Percentiles rank a stretch among this genome's conserved stretches.
phyloP scores from a whole-genome alignment of 2,329 filamentous ascomycete genomes.

The Chaetothyriales sp. region DNA sequence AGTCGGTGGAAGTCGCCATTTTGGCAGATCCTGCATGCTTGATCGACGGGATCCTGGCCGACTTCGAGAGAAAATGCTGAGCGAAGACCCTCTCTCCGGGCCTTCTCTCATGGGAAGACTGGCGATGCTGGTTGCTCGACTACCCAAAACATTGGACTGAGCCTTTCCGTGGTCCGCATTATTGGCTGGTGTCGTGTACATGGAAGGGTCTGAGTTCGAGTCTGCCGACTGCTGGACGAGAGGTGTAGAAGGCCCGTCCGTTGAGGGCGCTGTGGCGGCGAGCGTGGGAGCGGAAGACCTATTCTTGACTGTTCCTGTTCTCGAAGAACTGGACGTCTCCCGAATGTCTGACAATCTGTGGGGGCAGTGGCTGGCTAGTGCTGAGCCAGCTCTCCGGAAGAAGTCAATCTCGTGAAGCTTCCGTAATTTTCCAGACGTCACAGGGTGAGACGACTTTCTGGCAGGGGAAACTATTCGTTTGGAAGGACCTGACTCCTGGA shows the following conservation, averaged over 20 bases:
- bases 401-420: slow-evolving; percentile 4
- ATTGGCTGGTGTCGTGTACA: background rate
- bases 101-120: slow-evolving; percentile 14
- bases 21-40: slow-evolving; percentile 15
- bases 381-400: slow-evolving; percentile 10
- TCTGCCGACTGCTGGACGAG: background rate
- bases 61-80: slow-evolving; percentile 12
- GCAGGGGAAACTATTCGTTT: background rate
- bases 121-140: slow-evolving; percentile 13
- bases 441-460: background rate
- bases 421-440: background rate
- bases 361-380: slow-evolving; percentile 10
- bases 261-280: background rate
- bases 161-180: background rate
- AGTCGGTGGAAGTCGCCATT: slow-evolving; percentile 14
- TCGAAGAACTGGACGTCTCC: slow-evolving; percentile 14
- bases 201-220: background rate
- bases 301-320: slow-evolving; percentile 2
- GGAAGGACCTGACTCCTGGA: background rate
- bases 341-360: slow-evolving; percentile 16
- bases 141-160: slow-evolving; percentile 5
- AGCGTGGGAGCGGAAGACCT: slow-evolving; percentile 5
- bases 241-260: background rate
- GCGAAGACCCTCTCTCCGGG: slow-evolving; percentile 15
- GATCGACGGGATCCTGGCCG: slow-evolving; percentile 7